These are phyloP conservation scores for Andalucia godoyi DNA, from an alignment of 78 protist species.

Conservation along the genomic window DNA sequence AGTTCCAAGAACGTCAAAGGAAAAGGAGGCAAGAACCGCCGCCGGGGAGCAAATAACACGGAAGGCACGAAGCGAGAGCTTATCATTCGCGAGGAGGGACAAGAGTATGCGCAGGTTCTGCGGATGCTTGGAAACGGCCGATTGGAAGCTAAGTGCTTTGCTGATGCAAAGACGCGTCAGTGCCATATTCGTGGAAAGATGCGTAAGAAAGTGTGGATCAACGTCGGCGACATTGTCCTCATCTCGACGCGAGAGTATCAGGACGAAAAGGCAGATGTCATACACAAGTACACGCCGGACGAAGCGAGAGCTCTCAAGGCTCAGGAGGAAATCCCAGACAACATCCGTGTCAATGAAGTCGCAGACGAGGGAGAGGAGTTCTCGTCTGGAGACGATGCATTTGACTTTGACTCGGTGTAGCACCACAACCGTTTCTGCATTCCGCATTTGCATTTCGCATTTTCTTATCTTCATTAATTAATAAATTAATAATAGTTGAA, in stretches of 20 bases:
- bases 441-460: too few species aligned
- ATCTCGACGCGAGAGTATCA: constrained; percentile 89
- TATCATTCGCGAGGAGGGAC: constrained; percentile 92
- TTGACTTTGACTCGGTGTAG: background rate
- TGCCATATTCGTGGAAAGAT: constrained; percentile 94
- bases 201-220: constrained; percentile 79
- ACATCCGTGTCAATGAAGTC: constrained; percentile 52
- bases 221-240: constrained; percentile 82
- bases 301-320: constrained; percentile 82
- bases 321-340: constrained; percentile 82
- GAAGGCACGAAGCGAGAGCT: constrained; percentile 80
- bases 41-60: constrained; percentile 83
- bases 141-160: constrained; percentile 86
- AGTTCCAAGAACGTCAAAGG: constrained; percentile 82
- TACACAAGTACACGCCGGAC: constrained; percentile 81
- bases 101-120: constrained; percentile 86
- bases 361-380: background rate
- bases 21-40: constrained; percentile 92
- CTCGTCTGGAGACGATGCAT: background rate
- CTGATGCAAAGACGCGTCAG: constrained; percentile 82
- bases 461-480: too few species aligned
- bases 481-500: too few species aligned
- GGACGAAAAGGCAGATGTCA: constrained; percentile 91
- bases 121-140: constrained; percentile 94
- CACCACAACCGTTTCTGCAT: too few species aligned